Conservation (phyloP, 352 stramenopile genomes). For the Globisporangium recalcitrans region DNA sequence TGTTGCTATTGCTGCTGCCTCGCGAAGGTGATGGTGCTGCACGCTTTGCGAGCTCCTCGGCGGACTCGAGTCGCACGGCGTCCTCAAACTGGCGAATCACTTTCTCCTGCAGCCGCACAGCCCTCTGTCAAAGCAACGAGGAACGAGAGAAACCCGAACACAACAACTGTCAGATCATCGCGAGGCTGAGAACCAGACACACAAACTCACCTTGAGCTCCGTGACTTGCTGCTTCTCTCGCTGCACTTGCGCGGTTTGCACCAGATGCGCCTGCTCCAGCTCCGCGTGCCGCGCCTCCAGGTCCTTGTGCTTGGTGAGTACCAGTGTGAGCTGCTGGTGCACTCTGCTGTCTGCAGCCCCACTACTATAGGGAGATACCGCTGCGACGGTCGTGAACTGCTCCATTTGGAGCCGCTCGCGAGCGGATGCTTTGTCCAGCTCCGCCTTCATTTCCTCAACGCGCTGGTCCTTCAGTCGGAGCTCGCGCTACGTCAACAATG, state of each 20-base stretch:
- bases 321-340: slow-evolving; percentile 44
- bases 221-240: slow-evolving; percentile 51
- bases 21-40: not conserved
- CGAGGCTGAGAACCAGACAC: not conserved
- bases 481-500: slow-evolving; percentile 28
- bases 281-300: slow-evolving; percentile 46
- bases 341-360: slow-evolving; percentile 15
- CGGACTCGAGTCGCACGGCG: slow-evolving; percentile 38
- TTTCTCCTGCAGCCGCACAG: slow-evolving; percentile 68
- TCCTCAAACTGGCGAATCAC: slow-evolving; percentile 80
- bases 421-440: slow-evolving; percentile 25
- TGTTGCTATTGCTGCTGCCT: not conserved
- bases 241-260: slow-evolving; percentile 61
- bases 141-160: not conserved
- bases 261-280: slow-evolving; percentile 67
- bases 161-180: not conserved
- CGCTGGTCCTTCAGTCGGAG: slow-evolving; percentile 41
- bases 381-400: slow-evolving; percentile 20
- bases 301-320: slow-evolving; percentile 62
- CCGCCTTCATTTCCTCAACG: slow-evolving; percentile 29
- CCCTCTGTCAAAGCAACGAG: slow-evolving; percentile 29
- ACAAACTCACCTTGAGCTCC: slow-evolving; percentile 36
- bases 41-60: not conserved
- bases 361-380: slow-evolving; percentile 14
- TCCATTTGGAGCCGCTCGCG: slow-evolving; percentile 38